Conservation (phyloP, 495 filamentous ascomycete species). For the Aspergillus nanangensis region DNA sequence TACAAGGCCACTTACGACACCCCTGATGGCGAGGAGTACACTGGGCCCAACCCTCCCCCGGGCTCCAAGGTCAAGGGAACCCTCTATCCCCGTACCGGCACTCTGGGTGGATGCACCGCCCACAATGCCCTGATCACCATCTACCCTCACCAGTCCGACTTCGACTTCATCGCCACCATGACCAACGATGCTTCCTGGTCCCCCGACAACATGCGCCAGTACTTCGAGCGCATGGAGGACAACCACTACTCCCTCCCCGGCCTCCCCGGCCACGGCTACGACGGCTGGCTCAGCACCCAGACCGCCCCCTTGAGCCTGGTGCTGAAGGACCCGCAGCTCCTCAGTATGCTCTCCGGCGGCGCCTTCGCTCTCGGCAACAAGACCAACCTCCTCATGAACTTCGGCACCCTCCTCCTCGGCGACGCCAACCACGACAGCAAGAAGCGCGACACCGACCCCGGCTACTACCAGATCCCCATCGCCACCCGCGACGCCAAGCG, state of each 20-base stretch:
- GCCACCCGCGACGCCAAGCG: slow-evolving; percentile 41
- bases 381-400: slow-evolving; percentile 31
- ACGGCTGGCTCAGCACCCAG: slow-evolving; percentile 53
- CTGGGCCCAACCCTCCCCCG: slow-evolving; percentile 32
- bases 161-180: slow-evolving; percentile 38
- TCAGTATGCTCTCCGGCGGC: slow-evolving; percentile 45
- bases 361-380: slow-evolving; percentile 45
- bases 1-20: slow-evolving; percentile 41
- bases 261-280: slow-evolving; percentile 48
- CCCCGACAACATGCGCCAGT: slow-evolving; percentile 39
- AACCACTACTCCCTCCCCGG: slow-evolving; percentile 45
- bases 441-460: slow-evolving; percentile 32
- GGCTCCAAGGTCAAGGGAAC: slow-evolving; percentile 37
- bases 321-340: slow-evolving; percentile 46
- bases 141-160: slow-evolving; percentile 41
- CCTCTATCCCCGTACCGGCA: slow-evolving; percentile 43
- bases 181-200: slow-evolving; percentile 42
- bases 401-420: slow-evolving; percentile 40
- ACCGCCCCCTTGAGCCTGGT: slow-evolving; percentile 43
- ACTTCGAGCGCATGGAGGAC: slow-evolving; percentile 46
- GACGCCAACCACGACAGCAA: slow-evolving; percentile 49
- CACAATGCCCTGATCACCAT: slow-evolving; percentile 46
- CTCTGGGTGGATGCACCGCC: slow-evolving; percentile 42
- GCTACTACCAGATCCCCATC: slow-evolving; percentile 52
- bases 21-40: slow-evolving; percentile 32